These are phyloP conservation scores for Zygosaccharomyces sapae DNA, from an alignment of 1,139 yeast genomes.

Conservation along the genomic window DNA sequence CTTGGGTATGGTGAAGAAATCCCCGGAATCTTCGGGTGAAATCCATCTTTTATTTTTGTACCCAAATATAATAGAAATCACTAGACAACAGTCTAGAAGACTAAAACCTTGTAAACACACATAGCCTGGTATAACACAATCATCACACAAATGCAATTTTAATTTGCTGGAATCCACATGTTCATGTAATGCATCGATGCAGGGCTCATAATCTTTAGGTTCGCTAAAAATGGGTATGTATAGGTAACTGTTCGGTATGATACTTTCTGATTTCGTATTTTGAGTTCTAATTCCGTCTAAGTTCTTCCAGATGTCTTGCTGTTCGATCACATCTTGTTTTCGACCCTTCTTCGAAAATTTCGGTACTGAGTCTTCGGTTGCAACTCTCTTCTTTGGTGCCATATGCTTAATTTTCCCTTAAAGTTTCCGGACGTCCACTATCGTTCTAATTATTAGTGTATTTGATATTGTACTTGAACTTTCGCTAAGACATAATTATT, in stretches of 20 bases:
- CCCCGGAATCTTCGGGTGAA: conserved; percentile 8
- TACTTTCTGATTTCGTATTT: conserved; percentile 13
- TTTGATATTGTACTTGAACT: not conserved
- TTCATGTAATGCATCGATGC: conserved; percentile 18
- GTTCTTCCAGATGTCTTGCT: conserved; percentile 28
- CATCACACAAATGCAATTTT: conserved; percentile 6
- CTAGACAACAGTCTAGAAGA: conserved; percentile 26
- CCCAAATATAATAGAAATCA: conserved; percentile 22
- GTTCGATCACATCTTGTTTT: conserved; percentile 13
- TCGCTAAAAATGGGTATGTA: conserved; percentile 17
- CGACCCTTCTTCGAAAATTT: conserved; percentile 2
- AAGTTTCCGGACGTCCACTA: not conserved
- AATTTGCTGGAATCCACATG: conserved; percentile 20
- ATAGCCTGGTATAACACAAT: conserved; percentile 6
- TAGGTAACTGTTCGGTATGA: conserved; percentile 21
- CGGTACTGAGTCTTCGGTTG: conserved; percentile 1
- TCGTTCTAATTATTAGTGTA: not conserved
- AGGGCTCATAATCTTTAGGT: conserved; percentile 9
- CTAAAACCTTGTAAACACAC: conserved; percentile 21
- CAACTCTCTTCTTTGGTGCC: conserved; percentile 1
- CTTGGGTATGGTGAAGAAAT: conserved; percentile 17
- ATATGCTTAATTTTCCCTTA: not conserved
- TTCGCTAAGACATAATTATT: conserved; percentile 1
- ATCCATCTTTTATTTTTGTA: conserved; percentile 18
- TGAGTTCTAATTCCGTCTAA: conserved; percentile 23